Conservation (phyloP, 495 filamentous ascomycete genomes). For the Aspergillus homomorphus region DNA sequence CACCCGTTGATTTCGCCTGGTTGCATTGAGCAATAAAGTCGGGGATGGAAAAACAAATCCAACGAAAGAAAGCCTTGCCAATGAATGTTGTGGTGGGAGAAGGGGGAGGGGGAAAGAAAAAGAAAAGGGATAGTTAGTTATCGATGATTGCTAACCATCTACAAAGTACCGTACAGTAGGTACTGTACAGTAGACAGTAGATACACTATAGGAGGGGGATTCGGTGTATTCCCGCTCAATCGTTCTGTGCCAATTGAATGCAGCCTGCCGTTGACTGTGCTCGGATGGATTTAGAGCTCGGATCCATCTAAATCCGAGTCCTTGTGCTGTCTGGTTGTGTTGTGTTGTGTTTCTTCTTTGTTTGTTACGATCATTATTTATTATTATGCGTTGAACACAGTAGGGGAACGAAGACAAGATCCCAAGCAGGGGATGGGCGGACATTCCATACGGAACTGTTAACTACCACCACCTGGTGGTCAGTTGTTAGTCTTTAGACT, state of each 20-base stretch:
- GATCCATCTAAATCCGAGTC: constrained; percentile 1
- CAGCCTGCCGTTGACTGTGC: constrained; percentile 14
- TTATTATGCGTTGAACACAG: background rate
- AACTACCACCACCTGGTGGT: too few species aligned
- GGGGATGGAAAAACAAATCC: background rate
- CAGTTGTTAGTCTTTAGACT: too few species aligned
- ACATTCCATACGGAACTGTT: constrained; percentile 9
- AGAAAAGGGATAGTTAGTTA: constrained; percentile 8
- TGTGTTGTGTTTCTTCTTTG: constrained; percentile 2
- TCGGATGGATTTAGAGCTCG: constrained; percentile 7
- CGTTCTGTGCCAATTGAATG: constrained; percentile 3
- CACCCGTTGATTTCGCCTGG: constrained; percentile 2
- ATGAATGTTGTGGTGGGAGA: too few species aligned
- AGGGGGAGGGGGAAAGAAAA: background rate
- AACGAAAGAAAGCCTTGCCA: too few species aligned
- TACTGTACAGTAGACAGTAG: too few species aligned
- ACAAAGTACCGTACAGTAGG: too few species aligned
- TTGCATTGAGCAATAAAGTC: background rate
- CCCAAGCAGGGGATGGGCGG: constrained; percentile 7
- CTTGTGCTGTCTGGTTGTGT: background rate
- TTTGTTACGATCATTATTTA: background rate
- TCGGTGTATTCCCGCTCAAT: constrained; percentile 13
- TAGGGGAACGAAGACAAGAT: background rate
- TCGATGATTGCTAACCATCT: too few species aligned
- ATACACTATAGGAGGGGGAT: background rate